Conservation (phyloP, 73 alveolate species). For the Stentor coeruleus region DNA sequence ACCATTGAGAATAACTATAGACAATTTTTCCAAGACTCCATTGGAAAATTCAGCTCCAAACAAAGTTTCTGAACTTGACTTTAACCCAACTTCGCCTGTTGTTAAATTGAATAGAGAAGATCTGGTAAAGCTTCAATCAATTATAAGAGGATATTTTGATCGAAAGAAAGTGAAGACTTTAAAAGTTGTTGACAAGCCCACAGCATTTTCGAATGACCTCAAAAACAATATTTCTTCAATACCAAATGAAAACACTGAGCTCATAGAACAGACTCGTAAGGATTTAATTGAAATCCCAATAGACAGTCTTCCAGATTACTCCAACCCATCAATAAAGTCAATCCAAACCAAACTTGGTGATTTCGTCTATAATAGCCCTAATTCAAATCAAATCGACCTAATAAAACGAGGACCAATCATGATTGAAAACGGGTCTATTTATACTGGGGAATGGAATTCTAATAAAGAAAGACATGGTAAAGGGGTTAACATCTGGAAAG, state of each 20-base stretch:
- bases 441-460: background rate
- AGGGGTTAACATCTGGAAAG: conserved; percentile 12
- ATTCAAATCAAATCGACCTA: too few relatives aligned
- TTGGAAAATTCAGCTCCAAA: too few relatives aligned
- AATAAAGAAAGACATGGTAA: background rate
- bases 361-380: conserved; percentile 5
- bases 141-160: background rate
- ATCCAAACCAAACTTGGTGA: background rate
- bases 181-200: background rate
- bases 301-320: background rate
- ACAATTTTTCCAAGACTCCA: too few relatives aligned
- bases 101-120: background rate
- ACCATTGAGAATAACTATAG: background rate
- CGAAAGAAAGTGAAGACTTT: background rate
- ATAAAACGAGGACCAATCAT: conserved; percentile 16
- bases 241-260: background rate
- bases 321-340: background rate
- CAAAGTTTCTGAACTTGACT: background rate
- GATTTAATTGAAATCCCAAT: background rate
- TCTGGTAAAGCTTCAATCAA: background rate
- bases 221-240: too few relatives aligned
- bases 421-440: conserved; percentile 18
- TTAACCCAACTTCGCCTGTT: too few relatives aligned
- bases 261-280: too few relatives aligned
- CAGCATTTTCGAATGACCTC: too few relatives aligned